These are phyloP conservation scores for Nemophila menziesii DNA, from an alignment of 257 asterid genomes.

Conservation along the genomic window DNA sequence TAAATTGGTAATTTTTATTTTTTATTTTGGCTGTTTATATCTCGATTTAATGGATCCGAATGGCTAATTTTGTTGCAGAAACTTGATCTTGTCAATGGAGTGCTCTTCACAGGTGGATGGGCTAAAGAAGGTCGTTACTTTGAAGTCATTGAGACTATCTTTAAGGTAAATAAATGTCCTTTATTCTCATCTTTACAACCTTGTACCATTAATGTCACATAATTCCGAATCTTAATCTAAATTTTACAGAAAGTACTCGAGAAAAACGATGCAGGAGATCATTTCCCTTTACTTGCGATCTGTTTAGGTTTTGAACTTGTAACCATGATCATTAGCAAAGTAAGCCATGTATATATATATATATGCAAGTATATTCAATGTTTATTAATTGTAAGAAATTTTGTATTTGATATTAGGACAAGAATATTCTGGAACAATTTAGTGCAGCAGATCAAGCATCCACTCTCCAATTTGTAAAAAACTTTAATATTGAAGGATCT, in stretches of 20 bases:
- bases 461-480: conserved; percentile 47
- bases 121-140: conserved; percentile 60
- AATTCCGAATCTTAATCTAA: conserved; percentile 6
- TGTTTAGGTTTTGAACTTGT: conserved; percentile 93
- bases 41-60: background rate
- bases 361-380: no score
- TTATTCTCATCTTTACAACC: background rate
- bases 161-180: conserved; percentile 39
- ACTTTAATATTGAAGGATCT: conserved; percentile 43
- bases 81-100: conserved; percentile 79
- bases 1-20: background rate
- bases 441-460: conserved; percentile 71
- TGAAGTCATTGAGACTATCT: conserved; percentile 48
- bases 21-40: background rate
- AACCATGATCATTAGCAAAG: conserved; percentile 73
- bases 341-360: conserved; percentile 13
- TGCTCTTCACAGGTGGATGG: conserved; percentile 90
- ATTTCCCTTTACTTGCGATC: conserved; percentile 84
- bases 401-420: no score
- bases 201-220: no score
- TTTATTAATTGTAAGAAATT: no score
- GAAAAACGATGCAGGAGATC: conserved; percentile 83
- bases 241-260: conserved; percentile 50
- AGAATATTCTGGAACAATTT: conserved; percentile 64
- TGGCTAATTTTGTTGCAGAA: conserved; percentile 44